Base-by-base conservation (phyloP, 345 rosid species). In the Turnera subulata region DNA sequence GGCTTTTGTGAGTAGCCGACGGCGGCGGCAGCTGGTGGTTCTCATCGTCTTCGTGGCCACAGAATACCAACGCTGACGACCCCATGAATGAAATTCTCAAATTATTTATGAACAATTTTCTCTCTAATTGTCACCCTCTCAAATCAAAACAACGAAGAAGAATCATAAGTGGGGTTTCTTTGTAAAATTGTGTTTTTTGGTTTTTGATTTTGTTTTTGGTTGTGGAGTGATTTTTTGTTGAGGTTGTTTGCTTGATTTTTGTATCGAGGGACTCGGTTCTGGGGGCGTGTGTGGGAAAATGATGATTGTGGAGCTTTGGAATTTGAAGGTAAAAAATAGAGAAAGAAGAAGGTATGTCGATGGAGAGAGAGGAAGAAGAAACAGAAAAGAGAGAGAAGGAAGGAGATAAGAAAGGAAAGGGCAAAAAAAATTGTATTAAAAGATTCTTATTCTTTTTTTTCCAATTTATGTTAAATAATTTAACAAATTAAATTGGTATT, bases 11-110 rank as follows among this genome's bases (percentile, higher is more conserved):
- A 65, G 70, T 85, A 87, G 2, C 79, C 40, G 38, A 83, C 85
- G 10, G 80, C 50, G 26, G 58, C 63, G 1, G 71, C n/a, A n/a
- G 66, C 33, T n/a, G n/a, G n/a, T n/a, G n/a, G n/a, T 67, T 38
- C 60, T 85, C 99, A 42, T 65, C 66, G n/a, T n/a, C n/a, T n/a
- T n/a, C n/a, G 66, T 86, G 97, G 32, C 99, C 77, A 62, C 99
- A 74, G 77, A 71, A 80, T 29, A 77, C 84, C 56, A 89, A 82
- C 85, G 84, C 97, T 11, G 97, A 52, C 6, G 55, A 85, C 44
- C 70, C 86, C 96, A 88, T 88, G 35, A 29, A 4, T 4, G 8
- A 29, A n/a, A n/a, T n/a, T n/a, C n/a, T n/a, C n/a, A n/a, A n/a
- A n/a, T n/a, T n/a, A n/a, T n/a, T n/a, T n/a, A n/a, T n/a, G n/a